phyloP scores from a whole-genome alignment of 306 rosid species.

The Dalbergia cochinchinensis region DNA sequence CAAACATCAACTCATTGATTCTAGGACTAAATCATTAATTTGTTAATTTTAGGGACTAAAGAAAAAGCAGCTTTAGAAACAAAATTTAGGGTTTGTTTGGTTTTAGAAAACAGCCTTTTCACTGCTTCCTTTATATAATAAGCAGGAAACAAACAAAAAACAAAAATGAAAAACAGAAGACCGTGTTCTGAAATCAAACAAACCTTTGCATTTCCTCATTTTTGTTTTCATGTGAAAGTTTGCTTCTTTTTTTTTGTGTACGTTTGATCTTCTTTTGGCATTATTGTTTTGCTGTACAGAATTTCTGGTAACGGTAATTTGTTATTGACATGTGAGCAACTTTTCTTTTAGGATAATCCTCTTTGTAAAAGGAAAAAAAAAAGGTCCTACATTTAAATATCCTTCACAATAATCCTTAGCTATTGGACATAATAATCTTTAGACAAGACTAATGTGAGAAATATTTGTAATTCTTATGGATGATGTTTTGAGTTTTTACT shows the following conservation, averaged over 20 bases:
- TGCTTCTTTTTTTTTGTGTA: neutral
- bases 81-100: too few species aligned
- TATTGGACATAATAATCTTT: neutral
- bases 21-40: too few species aligned
- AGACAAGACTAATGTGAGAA: neutral
- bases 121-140: too few species aligned
- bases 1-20: too few species aligned
- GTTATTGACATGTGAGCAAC: neutral
- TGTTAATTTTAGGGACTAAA: too few species aligned
- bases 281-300: neutral
- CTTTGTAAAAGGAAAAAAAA: neutral
- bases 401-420: neutral
- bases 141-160: too few species aligned
- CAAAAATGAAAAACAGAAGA: too few species aligned
- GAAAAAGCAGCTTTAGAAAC: too few species aligned
- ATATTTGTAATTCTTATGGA: neutral
- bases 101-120: too few species aligned
- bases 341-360: neutral
- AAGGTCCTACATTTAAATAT: too few species aligned
- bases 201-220: neutral
- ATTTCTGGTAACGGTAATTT: neutral
- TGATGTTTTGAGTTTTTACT: neutral
- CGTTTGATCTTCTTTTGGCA: neutral
- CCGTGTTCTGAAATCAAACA: too few species aligned
- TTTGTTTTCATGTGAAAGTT: neutral